phyloP scores from a whole-genome alignment of 805 yeast species.

The Ogataea degrootiae region DNA sequence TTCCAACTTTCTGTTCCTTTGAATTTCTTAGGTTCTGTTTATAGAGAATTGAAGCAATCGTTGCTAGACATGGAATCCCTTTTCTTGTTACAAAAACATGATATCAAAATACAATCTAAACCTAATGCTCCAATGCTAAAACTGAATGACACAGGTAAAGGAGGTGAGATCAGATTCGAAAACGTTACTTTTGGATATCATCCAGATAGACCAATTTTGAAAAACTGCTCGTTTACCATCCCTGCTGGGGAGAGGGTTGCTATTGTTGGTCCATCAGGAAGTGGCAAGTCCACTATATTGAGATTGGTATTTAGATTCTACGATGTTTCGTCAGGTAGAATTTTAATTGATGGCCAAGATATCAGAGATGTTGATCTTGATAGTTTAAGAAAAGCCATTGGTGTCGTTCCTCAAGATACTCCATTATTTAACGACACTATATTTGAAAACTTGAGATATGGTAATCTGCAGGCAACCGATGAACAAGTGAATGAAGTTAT shows the following conservation, averaged over 20 bases:
- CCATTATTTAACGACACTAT: conserved; percentile 92
- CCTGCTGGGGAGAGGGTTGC: conserved; percentile 93
- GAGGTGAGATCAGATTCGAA: conserved; percentile 82
- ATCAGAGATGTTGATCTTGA: conserved; percentile 70
- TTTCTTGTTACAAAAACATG: conserved; percentile 76
- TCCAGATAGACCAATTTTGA: conserved; percentile 79
- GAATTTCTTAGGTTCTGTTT: conserved; percentile 92
- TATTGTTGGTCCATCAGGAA: conserved; percentile 93
- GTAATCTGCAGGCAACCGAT: conserved; percentile 67
- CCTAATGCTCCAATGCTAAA: conserved; percentile 59
- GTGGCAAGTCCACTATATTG: conserved; percentile 89
- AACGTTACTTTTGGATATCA: conserved; percentile 92
- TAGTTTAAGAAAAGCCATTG: conserved; percentile 67
- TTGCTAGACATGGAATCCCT: conserved; percentile 93
- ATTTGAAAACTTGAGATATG: conserved; percentile 82
- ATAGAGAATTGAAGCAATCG: conserved; percentile 90
- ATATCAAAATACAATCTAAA: conserved; percentile 58
- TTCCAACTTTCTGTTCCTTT: conserved; percentile 94
- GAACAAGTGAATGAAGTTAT: conserved; percentile 66
- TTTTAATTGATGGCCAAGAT: conserved; percentile 85
- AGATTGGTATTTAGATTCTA: conserved; percentile 84
- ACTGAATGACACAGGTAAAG: conserved; percentile 34
- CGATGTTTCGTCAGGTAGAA: conserved; percentile 74
- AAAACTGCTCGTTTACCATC: conserved; percentile 74
- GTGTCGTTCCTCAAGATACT: conserved; percentile 97